phyloP scores from a whole-genome alignment of 2,329 filamentous ascomycete species.

The Dothidotthia symphoricarpi region DNA sequence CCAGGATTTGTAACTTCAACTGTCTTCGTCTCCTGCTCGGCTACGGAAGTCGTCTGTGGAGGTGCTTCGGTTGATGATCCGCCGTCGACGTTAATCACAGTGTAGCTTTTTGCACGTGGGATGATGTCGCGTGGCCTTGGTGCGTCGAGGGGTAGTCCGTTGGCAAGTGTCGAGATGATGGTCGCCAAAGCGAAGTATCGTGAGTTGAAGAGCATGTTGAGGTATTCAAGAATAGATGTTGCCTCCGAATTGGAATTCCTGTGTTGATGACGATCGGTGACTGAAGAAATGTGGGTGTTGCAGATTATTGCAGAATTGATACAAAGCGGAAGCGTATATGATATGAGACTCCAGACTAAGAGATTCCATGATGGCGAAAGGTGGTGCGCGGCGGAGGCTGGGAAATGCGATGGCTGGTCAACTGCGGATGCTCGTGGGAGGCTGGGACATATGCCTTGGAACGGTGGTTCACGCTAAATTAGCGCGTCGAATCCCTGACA shows the following conservation, averaged over 20 bases:
- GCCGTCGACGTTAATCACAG: constrained; percentile 43
- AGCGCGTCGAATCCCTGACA: too few relatives aligned
- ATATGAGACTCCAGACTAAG: too few relatives aligned
- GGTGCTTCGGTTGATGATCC: constrained; percentile 27
- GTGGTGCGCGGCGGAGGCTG: too few relatives aligned
- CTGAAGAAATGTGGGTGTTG: constrained; percentile 11
- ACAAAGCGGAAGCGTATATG: too few relatives aligned
- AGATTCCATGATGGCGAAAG: too few relatives aligned
- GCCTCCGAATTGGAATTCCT: constrained; percentile 2
- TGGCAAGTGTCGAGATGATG: constrained; percentile 22
- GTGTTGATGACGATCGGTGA: constrained; percentile 1
- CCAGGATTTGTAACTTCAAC: constrained; percentile 24
- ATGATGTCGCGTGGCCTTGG: constrained; percentile 13
- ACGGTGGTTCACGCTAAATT: too few relatives aligned
- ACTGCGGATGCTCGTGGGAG: too few relatives aligned
- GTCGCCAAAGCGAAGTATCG: constrained; percentile 20
- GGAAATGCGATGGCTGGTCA: too few relatives aligned
- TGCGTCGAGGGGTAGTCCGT: constrained; percentile 29
- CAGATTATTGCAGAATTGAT: neutral
- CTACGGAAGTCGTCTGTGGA: constrained; percentile 20
- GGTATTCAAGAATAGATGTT: constrained; percentile 11
- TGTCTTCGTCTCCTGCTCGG: constrained; percentile 26
- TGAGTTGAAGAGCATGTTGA: constrained; percentile 30
- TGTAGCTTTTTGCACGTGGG: constrained; percentile 36
- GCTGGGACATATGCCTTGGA: too few relatives aligned